Evolutionary conservation across 2,329 filamentous ascomycete genomes (phyloP), one percentile per base, ranked within the genome.

Genomic region (Aspergillus arachidicola): DNA sequence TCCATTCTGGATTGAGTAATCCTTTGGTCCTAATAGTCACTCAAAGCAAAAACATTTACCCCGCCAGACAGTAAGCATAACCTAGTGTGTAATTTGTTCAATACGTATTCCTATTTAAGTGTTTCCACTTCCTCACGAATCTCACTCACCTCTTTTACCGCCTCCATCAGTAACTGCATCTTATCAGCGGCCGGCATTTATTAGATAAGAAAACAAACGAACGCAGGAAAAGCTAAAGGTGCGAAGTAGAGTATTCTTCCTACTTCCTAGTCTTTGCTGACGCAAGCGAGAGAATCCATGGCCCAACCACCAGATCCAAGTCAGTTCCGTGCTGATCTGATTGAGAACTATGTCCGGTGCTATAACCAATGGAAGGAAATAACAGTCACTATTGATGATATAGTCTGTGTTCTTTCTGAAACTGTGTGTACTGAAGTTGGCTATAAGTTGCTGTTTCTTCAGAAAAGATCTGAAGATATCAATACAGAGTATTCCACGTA

Each of bases 371-470:
- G 64, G 23, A 45, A 45, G 16, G 60, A 71, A 56, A 51, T 62
- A 9, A 59, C 28, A 11, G 58, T 76, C 46, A 48, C 68, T 14
- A 56, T 68, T 36, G 61, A 64, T 11, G 63, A 73, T 58, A 71
- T 76, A 58, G 51, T 76, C 32, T 72, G 70, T 38, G 64, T 74
- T 28, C 30, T 74, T 51, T 26, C 68, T 66, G 23, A 55, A 50
- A 30, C 46, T 54, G 16, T 54, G 43, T 9, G 28, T 58, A 28
- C n/a, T 41, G 51, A 58, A 43, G 38, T 30, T 14, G 50, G 58
- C 30, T 71, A 71, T 57, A 64, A 45, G 12, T 61, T 76, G 26
- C 51, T 76, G 28, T 76, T 66, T 32, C 60, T 76, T 6, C 60
- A 66, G n/a, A 60, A 36, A 34, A 30, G 19, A 38, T 16, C 28